phyloP scores from a whole-genome alignment of 2,329 filamentous ascomycete species.

The Neoscytalidium dimidiatum region DNA sequence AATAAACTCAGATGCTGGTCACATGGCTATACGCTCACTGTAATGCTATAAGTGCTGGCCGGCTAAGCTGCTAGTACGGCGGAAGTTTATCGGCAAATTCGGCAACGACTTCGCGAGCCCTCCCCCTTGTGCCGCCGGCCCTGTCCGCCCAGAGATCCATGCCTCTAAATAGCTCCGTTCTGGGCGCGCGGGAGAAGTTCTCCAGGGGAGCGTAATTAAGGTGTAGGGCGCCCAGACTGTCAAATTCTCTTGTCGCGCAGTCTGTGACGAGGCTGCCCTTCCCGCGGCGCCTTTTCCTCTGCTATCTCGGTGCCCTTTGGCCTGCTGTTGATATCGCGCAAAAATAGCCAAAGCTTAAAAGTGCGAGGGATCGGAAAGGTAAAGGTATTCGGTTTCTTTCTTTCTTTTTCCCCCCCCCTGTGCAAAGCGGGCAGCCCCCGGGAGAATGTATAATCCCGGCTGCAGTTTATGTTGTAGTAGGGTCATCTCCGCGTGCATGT shows the following conservation, averaged over 20 bases:
- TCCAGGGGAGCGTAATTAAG: background rate
- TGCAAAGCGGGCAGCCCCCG: too few species aligned
- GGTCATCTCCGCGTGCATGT: too few species aligned
- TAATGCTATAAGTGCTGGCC: background rate
- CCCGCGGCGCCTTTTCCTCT: background rate
- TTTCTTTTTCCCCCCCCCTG: too few species aligned
- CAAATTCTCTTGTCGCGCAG: background rate
- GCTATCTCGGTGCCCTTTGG: too few species aligned
- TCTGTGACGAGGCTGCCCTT: slow-evolving; percentile 1
- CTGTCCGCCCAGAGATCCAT: background rate
- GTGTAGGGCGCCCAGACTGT: background rate
- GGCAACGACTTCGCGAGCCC: slow-evolving; percentile 5
- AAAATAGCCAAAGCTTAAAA: too few species aligned
- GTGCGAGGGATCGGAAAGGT: too few species aligned
- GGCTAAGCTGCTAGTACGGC: background rate
- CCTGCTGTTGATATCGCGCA: too few species aligned
- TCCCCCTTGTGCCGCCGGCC: background rate
- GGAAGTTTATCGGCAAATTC: background rate
- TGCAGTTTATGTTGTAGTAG: too few species aligned
- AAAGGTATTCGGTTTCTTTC: too few species aligned
- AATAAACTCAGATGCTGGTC: background rate
- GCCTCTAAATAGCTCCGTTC: background rate
- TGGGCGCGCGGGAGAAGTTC: background rate
- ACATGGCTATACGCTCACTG: background rate
- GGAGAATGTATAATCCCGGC: too few species aligned